phyloP scores from a whole-genome alignment of 352 stramenopile genomes.

The Globisporangium viniferum region DNA sequence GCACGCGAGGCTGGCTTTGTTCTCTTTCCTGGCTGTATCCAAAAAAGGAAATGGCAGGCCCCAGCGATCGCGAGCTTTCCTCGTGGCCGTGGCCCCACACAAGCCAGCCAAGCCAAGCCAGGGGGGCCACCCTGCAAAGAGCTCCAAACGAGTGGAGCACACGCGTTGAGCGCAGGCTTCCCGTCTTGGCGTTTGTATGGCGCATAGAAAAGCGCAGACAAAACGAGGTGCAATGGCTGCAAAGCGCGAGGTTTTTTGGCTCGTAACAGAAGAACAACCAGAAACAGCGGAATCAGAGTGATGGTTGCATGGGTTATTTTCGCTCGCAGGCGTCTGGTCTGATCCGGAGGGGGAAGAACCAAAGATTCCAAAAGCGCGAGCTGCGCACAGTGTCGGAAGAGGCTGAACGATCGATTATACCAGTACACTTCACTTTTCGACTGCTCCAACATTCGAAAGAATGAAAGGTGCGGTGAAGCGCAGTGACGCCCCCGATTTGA shows the following conservation, averaged over 20 bases:
- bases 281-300: constrained; percentile 1
- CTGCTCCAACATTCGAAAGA: too few species aligned
- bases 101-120: constrained; percentile 11
- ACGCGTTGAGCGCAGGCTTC: constrained; percentile 21
- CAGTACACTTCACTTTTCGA: too few species aligned
- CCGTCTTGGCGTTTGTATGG: constrained; percentile 23
- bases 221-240: constrained; percentile 31
- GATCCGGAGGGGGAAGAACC: not conserved
- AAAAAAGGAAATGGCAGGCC: constrained; percentile 58
- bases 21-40: constrained; percentile 34
- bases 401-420: not conserved
- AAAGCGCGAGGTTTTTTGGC: constrained; percentile 27
- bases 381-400: not conserved
- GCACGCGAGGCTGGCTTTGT: constrained; percentile 19
- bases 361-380: not conserved
- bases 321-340: not conserved
- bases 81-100: not conserved
- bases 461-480: too few species aligned
- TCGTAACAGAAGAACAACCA: not conserved
- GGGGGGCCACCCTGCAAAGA: constrained; percentile 29
- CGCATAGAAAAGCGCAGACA: constrained; percentile 30
- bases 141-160: constrained; percentile 56
- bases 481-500: too few species aligned
- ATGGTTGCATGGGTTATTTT: not conserved
- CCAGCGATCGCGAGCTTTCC: not conserved